Percentiles rank a stretch among this genome's conserved stretches.
Conservation (phyloP, 257 asterid genomes). For the Penstemon davidsonii region DNA sequence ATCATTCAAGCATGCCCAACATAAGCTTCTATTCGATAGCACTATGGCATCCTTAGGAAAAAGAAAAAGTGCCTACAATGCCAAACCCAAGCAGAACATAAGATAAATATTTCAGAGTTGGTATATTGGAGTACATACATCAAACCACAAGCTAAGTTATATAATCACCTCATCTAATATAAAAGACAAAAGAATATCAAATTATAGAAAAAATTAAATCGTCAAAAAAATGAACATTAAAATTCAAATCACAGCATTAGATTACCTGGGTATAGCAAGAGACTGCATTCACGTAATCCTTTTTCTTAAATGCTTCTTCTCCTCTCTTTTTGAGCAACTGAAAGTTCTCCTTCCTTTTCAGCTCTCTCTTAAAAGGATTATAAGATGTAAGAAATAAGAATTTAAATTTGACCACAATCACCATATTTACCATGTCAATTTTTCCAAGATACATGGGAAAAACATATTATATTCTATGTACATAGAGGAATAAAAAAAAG, state of each 20-base stretch:
- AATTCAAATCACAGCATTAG: not conserved
- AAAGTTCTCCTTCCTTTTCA: slow-evolving; percentile 1
- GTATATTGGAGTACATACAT: not conserved
- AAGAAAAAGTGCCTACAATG: slow-evolving; percentile 11
- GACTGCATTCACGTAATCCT: not conserved
- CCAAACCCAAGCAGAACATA: not conserved
- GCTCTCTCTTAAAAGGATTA: not conserved
- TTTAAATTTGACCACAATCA: too few relatives aligned
- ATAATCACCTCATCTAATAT: not conserved
- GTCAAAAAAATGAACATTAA: not conserved
- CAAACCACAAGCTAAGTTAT: not conserved
- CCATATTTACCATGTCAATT: too few relatives aligned
- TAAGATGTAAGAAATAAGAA: too few relatives aligned
- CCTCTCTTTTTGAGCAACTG: slow-evolving; percentile 9
- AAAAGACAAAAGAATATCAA: not conserved
- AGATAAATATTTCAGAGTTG: not conserved
- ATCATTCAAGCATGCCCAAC: slow-evolving; percentile 24
- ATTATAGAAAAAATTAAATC: not conserved
- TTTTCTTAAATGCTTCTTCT: not conserved
- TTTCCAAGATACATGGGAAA: too few relatives aligned
- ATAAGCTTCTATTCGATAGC: slow-evolving; percentile 33
- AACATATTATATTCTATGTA: too few relatives aligned
- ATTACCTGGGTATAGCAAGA: slow-evolving; percentile 22
- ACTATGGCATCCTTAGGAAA: slow-evolving; percentile 20
- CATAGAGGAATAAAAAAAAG: too few relatives aligned